Base-by-base conservation (phyloP, 2,329 filamentous ascomycete species). In the Knoxdaviesia proteae region DNA sequence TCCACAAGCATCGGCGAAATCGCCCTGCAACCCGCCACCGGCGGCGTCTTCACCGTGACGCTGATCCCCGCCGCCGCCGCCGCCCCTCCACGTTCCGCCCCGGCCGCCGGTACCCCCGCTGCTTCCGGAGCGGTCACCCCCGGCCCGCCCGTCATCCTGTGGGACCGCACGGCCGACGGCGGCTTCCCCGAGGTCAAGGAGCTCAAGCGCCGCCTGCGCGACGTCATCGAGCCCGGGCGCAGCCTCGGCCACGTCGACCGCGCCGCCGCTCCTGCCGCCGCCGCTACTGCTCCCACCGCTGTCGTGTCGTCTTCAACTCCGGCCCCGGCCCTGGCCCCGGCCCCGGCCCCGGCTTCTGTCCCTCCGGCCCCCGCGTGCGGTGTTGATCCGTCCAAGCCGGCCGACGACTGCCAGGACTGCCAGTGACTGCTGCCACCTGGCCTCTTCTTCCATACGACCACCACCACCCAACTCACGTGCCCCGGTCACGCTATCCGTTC, bases 141-240 rank as follows among this genome's bases (percentile, higher is more conserved):
- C 20, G 6, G 32, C 53, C 8, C 47, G 49, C 5, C 49, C 56
- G 9, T 67, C 32, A 54, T 80, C 3, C 64, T 96, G 33, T 98
- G 90, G 90, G 84, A 96, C 64, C 72, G 90, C 47, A 92, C 86
- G 57, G 56, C 61, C 4, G 79, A 94, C 54, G 83, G 83, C 32
- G 87, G 90, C 0, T 98, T 98, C 59, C 90, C 88, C 47, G 86
- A 94, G 62, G 86, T 83, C 2, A 94, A 94, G 60, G 78, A 88
- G 50, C 68, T 94, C 38, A 94, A 96, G 62, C 76, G 84, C 46
- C 69, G 78, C 10, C 74, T 94, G 5, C 67, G 88, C 45, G 83
- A 94, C 61, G 68, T 83, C 42, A 77, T 94, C 50, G 78, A 90
- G 52, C 88, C 87, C 0, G 66, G 63, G 1, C 69, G 80, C 47